Base-by-base conservation (phyloP, 1,284 basidiomycete species). In the Pyrrhoderma lamaoense region DNA sequence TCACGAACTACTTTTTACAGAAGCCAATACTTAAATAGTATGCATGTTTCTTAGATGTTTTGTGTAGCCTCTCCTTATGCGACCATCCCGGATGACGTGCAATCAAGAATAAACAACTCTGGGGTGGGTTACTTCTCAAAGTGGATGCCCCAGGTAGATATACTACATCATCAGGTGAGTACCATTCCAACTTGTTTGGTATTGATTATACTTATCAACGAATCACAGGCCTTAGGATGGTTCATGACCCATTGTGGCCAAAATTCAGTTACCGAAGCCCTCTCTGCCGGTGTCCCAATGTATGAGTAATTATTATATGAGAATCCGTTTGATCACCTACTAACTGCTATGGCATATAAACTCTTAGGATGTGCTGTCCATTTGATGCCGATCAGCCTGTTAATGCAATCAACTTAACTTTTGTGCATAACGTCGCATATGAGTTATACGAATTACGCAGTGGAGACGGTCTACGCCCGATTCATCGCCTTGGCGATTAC, bases 371-470 rank as follows among this genome's bases (percentile, higher is more conserved):
- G 39, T 59, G 57, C 54, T 62, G 60, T 60, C 61, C 60, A 1
- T 61, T 58, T 54, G 43, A 48, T 9, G 56, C 53, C 22, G 60
- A 61, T 51, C 60, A 62, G 43, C 57, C 62, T 4, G 35, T 54
- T n/a, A 64, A 62, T 53, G 57, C 60, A 16, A 46, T 61, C 2
- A 55, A 57, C 27, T 54, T 61, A 11, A 52, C 57, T 21, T 52
- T 56, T 22, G 59, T 54, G 34, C 57, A 60, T 52, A 52, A 59
- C 31, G 53, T 60, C 48, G 62, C 58, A 9, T 64, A 64, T 54
- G 62, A 65, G 58, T 55, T 65, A 11, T 38, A 61, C 40, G 61
- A 65, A 45, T 58, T 60, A 11, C 59, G 63, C 11, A 58, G 38
- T 18, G 61, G 60, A 3, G 42, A 58, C 45, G 61, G 60, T 5